A percentile compares a stretch with the other conserved stretches of the same genome.
These are phyloP conservation scores for Prunus mume DNA, from an alignment of 306 rosid genomes.

Conservation along the genomic window DNA sequence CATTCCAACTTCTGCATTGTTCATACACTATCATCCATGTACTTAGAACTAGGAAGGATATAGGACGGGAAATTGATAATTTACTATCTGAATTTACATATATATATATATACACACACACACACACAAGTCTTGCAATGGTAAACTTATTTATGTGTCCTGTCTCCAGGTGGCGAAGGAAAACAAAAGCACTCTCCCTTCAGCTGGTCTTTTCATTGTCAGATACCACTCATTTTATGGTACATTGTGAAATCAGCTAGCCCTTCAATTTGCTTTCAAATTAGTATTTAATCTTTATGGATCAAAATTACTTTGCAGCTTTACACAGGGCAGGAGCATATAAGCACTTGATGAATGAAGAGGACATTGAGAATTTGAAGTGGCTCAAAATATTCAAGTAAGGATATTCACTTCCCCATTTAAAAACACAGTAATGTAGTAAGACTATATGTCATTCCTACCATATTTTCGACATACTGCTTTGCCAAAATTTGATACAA, in stretches of 20 bases:
- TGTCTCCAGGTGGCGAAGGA: constrained; percentile 30
- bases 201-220: constrained; percentile 31
- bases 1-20: background rate
- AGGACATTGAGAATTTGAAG: constrained; percentile 26
- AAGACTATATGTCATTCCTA: background rate
- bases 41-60: background rate
- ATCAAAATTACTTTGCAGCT: constrained; percentile 12
- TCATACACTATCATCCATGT: background rate
- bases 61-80: background rate
- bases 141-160: background rate
- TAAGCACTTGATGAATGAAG: constrained; percentile 31
- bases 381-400: constrained; percentile 36
- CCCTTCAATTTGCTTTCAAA: background rate
- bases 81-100: background rate
- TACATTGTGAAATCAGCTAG: background rate
- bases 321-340: constrained; percentile 27
- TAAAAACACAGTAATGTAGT: background rate
- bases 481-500: background rate
- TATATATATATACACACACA: too few relatives aligned
- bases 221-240: constrained; percentile 37
- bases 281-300: background rate
- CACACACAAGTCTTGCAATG: background rate
- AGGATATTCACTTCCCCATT: background rate
- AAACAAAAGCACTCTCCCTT: constrained; percentile 23
- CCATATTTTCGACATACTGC: background rate